A percentile compares a stretch with the other conserved stretches of the same genome.
Conservation (phyloP, 2,329 filamentous ascomycete species). For the Cordyceps farinosa region DNA sequence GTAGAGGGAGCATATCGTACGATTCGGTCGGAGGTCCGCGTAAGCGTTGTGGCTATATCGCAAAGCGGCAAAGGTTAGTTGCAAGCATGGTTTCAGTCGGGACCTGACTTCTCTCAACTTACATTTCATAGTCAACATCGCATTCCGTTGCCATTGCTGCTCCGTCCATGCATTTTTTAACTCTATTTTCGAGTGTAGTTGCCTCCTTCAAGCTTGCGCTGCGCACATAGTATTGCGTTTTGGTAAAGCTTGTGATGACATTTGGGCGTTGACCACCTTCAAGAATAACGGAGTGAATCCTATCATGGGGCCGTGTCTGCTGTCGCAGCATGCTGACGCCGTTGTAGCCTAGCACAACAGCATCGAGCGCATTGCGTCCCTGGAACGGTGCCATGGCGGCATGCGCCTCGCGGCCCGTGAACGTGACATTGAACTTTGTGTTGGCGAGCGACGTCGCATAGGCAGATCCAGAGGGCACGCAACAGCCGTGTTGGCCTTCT, state of each 20-base stretch:
- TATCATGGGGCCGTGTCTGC: slow-evolving; percentile 35
- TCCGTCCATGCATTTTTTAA: too few relatives aligned
- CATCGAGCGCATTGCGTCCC: slow-evolving; percentile 38
- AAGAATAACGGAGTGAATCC: slow-evolving; percentile 36
- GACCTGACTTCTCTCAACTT: too few relatives aligned
- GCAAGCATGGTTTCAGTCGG: too few relatives aligned
- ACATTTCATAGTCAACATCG: too few relatives aligned
- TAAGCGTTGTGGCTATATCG: too few relatives aligned
- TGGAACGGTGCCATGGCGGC: slow-evolving; percentile 42
- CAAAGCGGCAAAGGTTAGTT: too few relatives aligned
- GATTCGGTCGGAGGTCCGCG: too few relatives aligned
- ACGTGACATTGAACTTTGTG: slow-evolving; percentile 9
- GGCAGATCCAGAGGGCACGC: background rate
- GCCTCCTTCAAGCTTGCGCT: too few relatives aligned
- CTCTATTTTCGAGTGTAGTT: too few relatives aligned
- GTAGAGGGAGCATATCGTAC: too few relatives aligned
- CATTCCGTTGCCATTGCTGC: too few relatives aligned
- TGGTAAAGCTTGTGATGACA: slow-evolving; percentile 28
- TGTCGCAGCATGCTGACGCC: slow-evolving; percentile 36
- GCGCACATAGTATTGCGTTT: too few relatives aligned
- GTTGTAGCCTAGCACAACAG: slow-evolving; percentile 34
- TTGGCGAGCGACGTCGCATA: background rate
- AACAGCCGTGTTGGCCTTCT: background rate
- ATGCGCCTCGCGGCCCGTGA: background rate
- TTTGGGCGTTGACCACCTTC: slow-evolving; percentile 37